These are phyloP conservation scores for Paraconiothyrium sp. DNA, from an alignment of 2,329 filamentous ascomycete species.

Conservation along the genomic window DNA sequence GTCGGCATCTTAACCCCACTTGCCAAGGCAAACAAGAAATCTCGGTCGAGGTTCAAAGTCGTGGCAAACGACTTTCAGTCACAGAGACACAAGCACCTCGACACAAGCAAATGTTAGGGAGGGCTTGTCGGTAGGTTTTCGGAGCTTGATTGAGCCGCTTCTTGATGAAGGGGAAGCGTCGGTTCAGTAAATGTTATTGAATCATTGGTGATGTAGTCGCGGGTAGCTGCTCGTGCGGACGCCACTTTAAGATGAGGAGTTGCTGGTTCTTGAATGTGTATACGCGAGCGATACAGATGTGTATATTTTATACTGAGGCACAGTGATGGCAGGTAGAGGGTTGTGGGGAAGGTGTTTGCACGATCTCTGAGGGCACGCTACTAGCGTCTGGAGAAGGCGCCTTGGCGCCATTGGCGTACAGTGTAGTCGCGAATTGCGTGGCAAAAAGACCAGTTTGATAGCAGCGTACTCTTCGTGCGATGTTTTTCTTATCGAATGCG, in stretches of 20 bases:
- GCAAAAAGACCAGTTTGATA: neutral
- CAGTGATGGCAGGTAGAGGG: neutral
- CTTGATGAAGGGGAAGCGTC: constrained; percentile 5
- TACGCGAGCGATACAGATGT: neutral
- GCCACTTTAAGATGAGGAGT: constrained; percentile 16
- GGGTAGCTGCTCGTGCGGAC: constrained; percentile 5
- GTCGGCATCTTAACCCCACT: constrained; percentile 61
- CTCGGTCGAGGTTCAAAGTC: neutral
- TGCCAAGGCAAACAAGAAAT: constrained; percentile 22
- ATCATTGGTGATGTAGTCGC: constrained; percentile 31
- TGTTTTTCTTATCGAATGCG: neutral
- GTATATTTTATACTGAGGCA: neutral
- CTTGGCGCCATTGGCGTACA: neutral
- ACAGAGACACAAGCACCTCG: constrained; percentile 2
- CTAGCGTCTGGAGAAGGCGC: neutral
- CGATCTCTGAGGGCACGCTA: neutral
- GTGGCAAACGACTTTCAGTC: neutral
- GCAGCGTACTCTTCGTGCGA: neutral
- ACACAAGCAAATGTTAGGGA: constrained; percentile 29
- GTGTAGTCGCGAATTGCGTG: neutral
- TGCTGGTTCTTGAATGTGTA: neutral
- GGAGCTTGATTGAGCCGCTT: constrained; percentile 8
- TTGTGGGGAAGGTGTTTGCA: neutral
- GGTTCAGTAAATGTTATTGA: constrained; percentile 40
- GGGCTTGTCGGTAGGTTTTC: constrained; percentile 4